Percentiles rank a stretch among this genome's conserved stretches.
phyloP scores from a whole-genome alignment of 306 rosid species.

The Lupinus albus region DNA sequence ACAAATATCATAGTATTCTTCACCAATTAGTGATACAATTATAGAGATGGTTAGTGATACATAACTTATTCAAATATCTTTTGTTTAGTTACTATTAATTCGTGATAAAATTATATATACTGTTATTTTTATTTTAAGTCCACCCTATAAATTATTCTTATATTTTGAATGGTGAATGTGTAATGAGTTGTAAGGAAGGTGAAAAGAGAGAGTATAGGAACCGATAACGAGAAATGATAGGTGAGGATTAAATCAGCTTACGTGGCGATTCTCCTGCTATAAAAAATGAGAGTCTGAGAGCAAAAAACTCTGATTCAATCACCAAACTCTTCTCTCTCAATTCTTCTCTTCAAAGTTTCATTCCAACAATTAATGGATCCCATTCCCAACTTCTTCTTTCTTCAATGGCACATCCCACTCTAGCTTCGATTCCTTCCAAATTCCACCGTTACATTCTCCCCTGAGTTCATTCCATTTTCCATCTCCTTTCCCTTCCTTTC shows the following conservation, averaged over 20 bases:
- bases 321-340: background rate
- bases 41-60: too few species aligned
- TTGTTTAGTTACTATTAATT: too few species aligned
- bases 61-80: too few species aligned
- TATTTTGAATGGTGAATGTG: too few species aligned
- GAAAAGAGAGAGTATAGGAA: background rate
- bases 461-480: background rate
- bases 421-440: background rate
- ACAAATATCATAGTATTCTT: too few species aligned
- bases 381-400: conserved; percentile 8
- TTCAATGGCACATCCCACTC: background rate
- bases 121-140: too few species aligned
- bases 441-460: background rate
- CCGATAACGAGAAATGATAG: conserved; percentile 17
- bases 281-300: background rate
- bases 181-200: background rate
- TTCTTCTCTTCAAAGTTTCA: background rate
- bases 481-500: background rate
- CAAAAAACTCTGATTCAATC: conserved; percentile 17
- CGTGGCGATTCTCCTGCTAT: conserved; percentile 28
- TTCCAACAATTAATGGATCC: background rate
- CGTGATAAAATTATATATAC: too few species aligned
- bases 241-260: background rate
- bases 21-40: too few species aligned
- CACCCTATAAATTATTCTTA: too few species aligned